Evolutionary conservation across 2,329 filamentous ascomycete species (phyloP), one percentile per base, ranked within the genome.

Genomic region (Aspergillus sojae): DNA sequence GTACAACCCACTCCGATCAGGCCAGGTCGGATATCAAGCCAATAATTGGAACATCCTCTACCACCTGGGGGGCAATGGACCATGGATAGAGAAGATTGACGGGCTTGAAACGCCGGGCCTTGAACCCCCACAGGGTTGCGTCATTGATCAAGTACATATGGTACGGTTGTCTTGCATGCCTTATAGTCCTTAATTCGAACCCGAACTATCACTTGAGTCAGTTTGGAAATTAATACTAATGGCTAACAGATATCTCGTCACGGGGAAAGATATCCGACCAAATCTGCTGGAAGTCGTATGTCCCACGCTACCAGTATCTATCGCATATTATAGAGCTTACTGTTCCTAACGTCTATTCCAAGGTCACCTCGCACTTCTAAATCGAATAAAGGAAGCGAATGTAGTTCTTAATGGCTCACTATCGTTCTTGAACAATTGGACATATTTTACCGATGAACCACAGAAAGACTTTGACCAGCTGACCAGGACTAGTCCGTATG

Each of bases 81-180:
- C 84, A 2, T 87, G 84, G 84, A 79, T 86, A 43, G 80, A 83
- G 57, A 85, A 84, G 66, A 65, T 75, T 1, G 72, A 78, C 46
- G 79, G 80, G 2, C 34, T 58, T 55, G 64, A 61, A 6, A 14
- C 46, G n/a, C 75, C 74, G 9, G 80, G 79, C 5, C 76, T 83
- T 54, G 76, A 74, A 1, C 71, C 80, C 5, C 85, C 85, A 0
- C 71, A 78, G 6, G 80, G 79, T 3, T 88, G 85, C 68, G 70
- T 73, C 19, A 78, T 87, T 7, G 82, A 86, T 62, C 85, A 87
- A 70, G 81, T 87, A n/a, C 85, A 88, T 72, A 84, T 88, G 84
- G 84, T 85, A 75, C 62, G 70, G 54, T 55, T 12, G n/a, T 39
- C 12, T 5, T 54, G 19, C 4, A 10, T 48, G 30, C 11, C 39